Evolutionary conservation across 495 filamentous ascomycete species (phyloP), one percentile per base, ranked within the genome.

Genomic region (Penicillium bialowiezense): DNA sequence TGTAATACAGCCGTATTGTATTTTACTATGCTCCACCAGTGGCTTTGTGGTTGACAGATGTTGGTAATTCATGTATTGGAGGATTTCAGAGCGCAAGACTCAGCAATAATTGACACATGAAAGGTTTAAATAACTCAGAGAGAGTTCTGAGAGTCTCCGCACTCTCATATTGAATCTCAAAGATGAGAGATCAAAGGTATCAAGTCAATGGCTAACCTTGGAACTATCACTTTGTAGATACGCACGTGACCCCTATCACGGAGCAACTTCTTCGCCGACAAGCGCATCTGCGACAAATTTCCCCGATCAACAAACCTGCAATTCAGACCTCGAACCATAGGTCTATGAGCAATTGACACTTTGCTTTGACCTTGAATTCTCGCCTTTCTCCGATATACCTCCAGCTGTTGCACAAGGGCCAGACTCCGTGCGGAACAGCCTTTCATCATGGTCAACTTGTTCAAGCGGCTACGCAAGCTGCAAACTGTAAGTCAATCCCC

Each of bases 401-500:
- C 32, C 17, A 44, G 13, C 12, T n/a, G 37, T 46, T 29, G 44
- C 47, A 54, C 17, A 48, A 54, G 52, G 52, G 44, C 38, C 32
- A 55, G 51, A 33, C 56, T 48, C 48, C 60, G 19, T 55, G 61
- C 59, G 58, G 48, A 41, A 50, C 41, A 50, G 41, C 37, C 53
- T 42, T 55, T 54, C 59, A 70, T 34, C 48, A 96, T 93, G 89
- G 88, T 92, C 57, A 85, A 83, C 65, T 66, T 92, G 56, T 71
- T 84, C 64, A 81, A 80, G 67, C 89, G 91, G 43, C 87, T 90
- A 82, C 76, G 84, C 63, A 86, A 83, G 72, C 72, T 96, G 68
- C 82, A 80, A 70, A 73, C 78, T 64, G 90, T 95, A 78, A 74
- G 86, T 80, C 44, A 51, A 40, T 42, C 21, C 37, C 17, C n/a